Conservation (phyloP, 371 early-diverging fungal genomes). For the Syncephalastrum contaminatum region DNA sequence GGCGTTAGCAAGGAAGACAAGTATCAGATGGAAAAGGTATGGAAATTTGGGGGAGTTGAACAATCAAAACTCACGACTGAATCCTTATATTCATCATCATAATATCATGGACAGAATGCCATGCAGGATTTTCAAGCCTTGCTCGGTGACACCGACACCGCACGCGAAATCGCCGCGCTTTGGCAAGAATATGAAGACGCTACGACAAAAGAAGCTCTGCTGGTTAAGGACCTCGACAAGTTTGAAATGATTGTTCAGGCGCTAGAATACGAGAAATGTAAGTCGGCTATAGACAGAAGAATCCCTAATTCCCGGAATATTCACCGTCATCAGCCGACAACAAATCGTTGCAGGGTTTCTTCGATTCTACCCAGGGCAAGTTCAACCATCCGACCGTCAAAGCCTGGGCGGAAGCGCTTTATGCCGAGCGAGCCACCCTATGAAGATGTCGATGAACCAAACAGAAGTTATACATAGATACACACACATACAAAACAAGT, state of each 20-base stretch:
- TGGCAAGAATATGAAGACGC: slow-evolving; percentile 92
- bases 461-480: background rate
- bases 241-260: slow-evolving; percentile 95
- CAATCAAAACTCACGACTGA: too few species aligned
- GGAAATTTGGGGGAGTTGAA: background rate
- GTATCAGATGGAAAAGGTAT: slow-evolving; percentile 65
- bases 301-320: background rate
- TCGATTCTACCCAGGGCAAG: slow-evolving; percentile 73
- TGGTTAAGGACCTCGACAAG: slow-evolving; percentile 93
- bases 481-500: background rate
- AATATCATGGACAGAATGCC: slow-evolving; percentile 44
- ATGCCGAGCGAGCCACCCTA: slow-evolving; percentile 57
- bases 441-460: background rate
- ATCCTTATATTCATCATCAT: too few species aligned
- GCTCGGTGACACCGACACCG: slow-evolving; percentile 59
- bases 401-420: slow-evolving; percentile 82
- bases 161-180: slow-evolving; percentile 68
- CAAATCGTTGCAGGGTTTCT: slow-evolving; percentile 73
- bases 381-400: slow-evolving; percentile 81
- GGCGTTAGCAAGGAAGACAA: slow-evolving; percentile 83
- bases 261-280: slow-evolving; percentile 86
- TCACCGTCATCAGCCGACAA: slow-evolving; percentile 51
- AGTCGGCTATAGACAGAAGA: slow-evolving; percentile 7
- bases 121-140: slow-evolving; percentile 65
- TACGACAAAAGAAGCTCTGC: slow-evolving; percentile 70